Base-by-base conservation (phyloP, 257 asterid genomes). In the Fraxinus americana region DNA sequence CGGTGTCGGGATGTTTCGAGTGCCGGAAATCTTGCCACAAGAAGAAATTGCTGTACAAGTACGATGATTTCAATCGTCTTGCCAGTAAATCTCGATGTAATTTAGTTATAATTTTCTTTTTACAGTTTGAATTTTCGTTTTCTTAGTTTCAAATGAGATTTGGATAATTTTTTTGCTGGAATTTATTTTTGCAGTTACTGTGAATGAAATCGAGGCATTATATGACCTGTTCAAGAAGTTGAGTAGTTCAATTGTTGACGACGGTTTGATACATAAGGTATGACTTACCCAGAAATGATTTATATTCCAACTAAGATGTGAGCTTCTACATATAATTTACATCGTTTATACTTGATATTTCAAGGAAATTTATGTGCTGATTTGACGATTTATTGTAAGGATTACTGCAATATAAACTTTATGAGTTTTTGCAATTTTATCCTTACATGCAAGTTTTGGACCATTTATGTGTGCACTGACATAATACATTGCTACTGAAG, bases 231-330 rank as follows among this genome's bases (percentile, higher is more conserved):
- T 2, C 2, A 32, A 32, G 4, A 32, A 32, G 34, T 32, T 32
- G 4, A 32, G 34, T 32, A 32, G 34, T 32, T 32, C 34, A 32
- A 32, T 32, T 32, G 34, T 32, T 17, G 97, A 90, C 59, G 97
- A 94, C 19, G 98, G 96, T 7, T 89, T 90, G 82, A 92, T 94
- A 71, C 94, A 92, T 68, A 94, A 94, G 97, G 97, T 89, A 75
- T 25, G 8, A 27, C 39, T 7, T 70, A 30, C 34, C 7, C 14
- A 19, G 65, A 54, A 19, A 54, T 54, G 9, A 54, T 54, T 54
- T 0, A 7, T 45, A 6, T 35, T 27, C 34, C 9, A 65, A 12
- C 48, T 72, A 38, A 13, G 12, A 11, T 48, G 69, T 39, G 30
- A 59, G 17, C 54, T 34, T 71, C 32, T 11, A 29, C 25, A 25